Conservation (phyloP, 805 yeast genomes). For the Diddensiella santjacobensis region DNA sequence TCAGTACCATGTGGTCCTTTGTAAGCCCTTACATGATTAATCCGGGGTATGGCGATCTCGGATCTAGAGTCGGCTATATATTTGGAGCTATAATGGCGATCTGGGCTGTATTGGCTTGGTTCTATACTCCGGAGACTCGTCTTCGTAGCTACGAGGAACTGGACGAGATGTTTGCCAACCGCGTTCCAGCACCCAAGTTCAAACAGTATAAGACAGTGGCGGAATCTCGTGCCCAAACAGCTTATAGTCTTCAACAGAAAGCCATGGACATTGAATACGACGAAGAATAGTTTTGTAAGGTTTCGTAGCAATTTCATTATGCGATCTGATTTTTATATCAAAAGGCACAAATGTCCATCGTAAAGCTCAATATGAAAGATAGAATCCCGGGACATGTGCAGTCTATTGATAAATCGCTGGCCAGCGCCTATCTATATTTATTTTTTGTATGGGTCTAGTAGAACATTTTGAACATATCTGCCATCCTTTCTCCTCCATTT, state of each 20-base stretch:
- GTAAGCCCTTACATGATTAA: constrained; percentile 8
- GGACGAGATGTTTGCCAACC: constrained; percentile 4
- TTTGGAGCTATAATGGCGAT: constrained; percentile 2
- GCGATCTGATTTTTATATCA: background rate
- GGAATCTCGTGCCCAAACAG: background rate
- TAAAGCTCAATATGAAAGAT: too few relatives aligned
- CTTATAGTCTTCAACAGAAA: constrained; percentile 1
- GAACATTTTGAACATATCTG: too few relatives aligned
- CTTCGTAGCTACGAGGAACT: constrained; percentile 2
- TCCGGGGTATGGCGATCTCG: constrained; percentile 7
- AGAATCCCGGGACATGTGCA: too few relatives aligned
- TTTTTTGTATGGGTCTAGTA: too few relatives aligned
- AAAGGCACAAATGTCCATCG: too few relatives aligned
- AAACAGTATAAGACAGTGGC: constrained; percentile 1
- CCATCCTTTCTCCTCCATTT: too few relatives aligned
- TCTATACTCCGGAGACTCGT: constrained; percentile 5
- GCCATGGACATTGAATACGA: background rate
- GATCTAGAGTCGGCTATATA: constrained; percentile 2
- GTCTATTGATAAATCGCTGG: too few relatives aligned
- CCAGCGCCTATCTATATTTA: too few relatives aligned
- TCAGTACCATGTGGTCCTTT: constrained; percentile 7
- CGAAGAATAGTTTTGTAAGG: background rate
- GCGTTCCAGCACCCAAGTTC: constrained; percentile 1
- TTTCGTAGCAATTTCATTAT: background rate
- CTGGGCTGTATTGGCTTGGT: background rate